These are phyloP conservation scores for Ceratocystis ficicola DNA, from an alignment of 2,329 filamentous ascomycete species.

Conservation along the genomic window DNA sequence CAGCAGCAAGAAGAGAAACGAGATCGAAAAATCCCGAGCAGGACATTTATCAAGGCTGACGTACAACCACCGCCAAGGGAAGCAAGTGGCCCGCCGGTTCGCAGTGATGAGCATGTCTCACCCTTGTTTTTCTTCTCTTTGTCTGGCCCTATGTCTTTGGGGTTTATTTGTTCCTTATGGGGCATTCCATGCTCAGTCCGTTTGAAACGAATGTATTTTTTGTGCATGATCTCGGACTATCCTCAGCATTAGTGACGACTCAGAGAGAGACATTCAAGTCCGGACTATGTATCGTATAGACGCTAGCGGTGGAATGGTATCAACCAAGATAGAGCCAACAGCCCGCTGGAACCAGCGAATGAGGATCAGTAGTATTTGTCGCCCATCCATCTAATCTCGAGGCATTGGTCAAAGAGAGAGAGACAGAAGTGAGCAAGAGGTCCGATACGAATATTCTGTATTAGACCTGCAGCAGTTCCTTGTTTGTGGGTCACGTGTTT, in stretches of 20 bases:
- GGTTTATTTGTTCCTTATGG: neutral
- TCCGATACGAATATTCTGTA: too few relatives aligned
- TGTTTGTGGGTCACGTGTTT: too few relatives aligned
- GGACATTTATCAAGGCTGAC: neutral
- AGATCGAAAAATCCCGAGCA: neutral
- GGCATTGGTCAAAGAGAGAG: too few relatives aligned
- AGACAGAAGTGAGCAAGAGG: too few relatives aligned
- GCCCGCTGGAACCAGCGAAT: too few relatives aligned
- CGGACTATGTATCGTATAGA: neutral
- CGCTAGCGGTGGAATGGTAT: neutral
- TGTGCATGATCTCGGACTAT: neutral
- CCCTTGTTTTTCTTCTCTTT: neutral
- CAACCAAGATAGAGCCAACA: neutral
- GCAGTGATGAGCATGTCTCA: constrained; percentile 1
- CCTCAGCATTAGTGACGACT: too few relatives aligned
- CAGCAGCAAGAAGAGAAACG: neutral
- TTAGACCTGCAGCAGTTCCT: too few relatives aligned
- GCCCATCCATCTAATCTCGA: too few relatives aligned
- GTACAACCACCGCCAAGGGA: neutral
- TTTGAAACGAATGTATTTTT: neutral
- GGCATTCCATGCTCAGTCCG: neutral
- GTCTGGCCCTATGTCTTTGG: neutral
- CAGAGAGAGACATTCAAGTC: neutral
- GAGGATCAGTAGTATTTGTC: too few relatives aligned
- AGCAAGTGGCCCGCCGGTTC: neutral